Conservation (phyloP, 129 eudicot genomes). For the Chrysanthemum seticuspe region DNA sequence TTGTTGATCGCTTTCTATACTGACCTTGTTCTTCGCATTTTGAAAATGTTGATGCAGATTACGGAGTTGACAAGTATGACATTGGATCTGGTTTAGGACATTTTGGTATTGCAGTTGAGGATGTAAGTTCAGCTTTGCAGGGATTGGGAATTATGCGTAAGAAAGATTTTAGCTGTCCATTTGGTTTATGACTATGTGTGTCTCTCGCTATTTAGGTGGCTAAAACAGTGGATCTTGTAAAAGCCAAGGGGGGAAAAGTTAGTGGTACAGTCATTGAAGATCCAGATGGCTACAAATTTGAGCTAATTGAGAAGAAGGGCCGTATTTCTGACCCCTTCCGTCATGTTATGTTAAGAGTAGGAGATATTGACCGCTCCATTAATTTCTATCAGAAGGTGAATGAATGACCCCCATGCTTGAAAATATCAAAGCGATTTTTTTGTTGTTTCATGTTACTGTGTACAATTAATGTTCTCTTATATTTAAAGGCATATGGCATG, state of each 20-base stretch:
- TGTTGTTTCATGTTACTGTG: not conserved
- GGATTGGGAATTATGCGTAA: too few relatives aligned
- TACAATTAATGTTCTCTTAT: slow-evolving; percentile 4
- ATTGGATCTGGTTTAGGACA: slow-evolving; percentile 86
- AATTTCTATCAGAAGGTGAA: slow-evolving; percentile 69
- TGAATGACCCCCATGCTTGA: not conserved
- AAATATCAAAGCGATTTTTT: not conserved
- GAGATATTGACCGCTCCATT: slow-evolving; percentile 84
- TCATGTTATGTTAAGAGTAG: slow-evolving; percentile 87
- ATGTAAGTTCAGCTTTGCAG: slow-evolving; percentile 43
- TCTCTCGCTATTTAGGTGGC: slow-evolving; percentile 41
- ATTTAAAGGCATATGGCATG: slow-evolving; percentile 87
- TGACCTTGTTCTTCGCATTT: slow-evolving; percentile 6
- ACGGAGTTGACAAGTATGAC: slow-evolving; percentile 77
- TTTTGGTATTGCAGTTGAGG: slow-evolving; percentile 75
- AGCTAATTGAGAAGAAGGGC: slow-evolving; percentile 68
- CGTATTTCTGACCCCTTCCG: slow-evolving; percentile 73
- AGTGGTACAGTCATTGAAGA: slow-evolving; percentile 62
- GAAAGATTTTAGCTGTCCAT: not conserved
- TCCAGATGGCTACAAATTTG: slow-evolving; percentile 90
- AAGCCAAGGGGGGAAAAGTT: slow-evolving; percentile 88
- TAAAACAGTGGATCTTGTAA: slow-evolving; percentile 69
- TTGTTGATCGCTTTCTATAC: not conserved
- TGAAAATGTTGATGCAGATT: slow-evolving; percentile 39
- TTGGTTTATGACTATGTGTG: not conserved